Conservation (phyloP, 306 rosid species). For the Vigna unguiculata region DNA sequence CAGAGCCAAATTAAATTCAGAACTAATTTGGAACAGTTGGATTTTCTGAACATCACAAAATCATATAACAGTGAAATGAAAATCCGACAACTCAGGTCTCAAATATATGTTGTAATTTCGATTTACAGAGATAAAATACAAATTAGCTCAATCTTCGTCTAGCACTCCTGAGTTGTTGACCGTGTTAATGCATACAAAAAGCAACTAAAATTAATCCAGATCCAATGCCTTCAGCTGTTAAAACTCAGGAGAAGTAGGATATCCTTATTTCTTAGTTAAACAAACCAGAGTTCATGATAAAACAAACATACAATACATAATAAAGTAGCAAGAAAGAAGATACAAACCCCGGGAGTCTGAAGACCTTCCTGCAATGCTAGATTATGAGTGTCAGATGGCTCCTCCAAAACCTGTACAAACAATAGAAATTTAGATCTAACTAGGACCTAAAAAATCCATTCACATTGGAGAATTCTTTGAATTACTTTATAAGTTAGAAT, state of each 20-base stretch:
- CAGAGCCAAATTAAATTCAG: neutral
- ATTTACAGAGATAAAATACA: too few species aligned
- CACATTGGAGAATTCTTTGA: neutral
- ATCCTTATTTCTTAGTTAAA: neutral
- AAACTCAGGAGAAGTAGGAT: neutral
- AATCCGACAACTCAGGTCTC: neutral
- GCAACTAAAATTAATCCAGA: neutral
- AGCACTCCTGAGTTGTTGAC: neutral
- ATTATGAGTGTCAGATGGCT: constrained; percentile 3
- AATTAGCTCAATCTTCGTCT: neutral
- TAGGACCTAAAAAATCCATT: neutral
- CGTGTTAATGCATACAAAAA: neutral
- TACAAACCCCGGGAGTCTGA: constrained; percentile 11
- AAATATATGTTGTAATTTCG: neutral
- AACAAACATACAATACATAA: neutral
- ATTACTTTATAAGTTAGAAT: constrained; percentile 21
- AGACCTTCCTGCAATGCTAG: neutral
- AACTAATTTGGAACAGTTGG: neutral
- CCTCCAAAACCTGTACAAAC: neutral
- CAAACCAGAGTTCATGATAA: neutral
- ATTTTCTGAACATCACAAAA: neutral
- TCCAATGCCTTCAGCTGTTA: neutral
- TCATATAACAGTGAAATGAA: neutral
- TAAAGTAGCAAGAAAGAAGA: neutral
- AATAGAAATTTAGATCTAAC: neutral